Evolutionary conservation across 2,329 filamentous ascomycete genomes (phyloP), one percentile per base, ranked within the genome.

Genomic region (Penicillium hordei): DNA sequence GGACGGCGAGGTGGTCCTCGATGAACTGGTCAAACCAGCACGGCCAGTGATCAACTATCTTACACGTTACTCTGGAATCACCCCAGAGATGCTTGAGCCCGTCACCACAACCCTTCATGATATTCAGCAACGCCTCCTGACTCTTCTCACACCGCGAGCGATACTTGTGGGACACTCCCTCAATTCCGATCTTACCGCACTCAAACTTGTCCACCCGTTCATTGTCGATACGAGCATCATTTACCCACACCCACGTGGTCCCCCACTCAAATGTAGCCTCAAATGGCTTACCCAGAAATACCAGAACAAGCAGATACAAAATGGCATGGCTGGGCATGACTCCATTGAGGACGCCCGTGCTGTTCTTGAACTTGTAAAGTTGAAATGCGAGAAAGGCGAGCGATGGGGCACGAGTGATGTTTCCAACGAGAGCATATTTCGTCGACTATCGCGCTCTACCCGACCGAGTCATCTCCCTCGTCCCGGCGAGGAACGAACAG

Each of bases 311-410:
- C 90, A 95, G 72, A 96, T 99, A 52, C 94, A 99, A 72, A 91
- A 90, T 67, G 89, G 89, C 50, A 80, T 80, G 17, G 81, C 82
- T 17, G 94, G 94, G 17, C 94, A 99, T 72, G 89, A 97, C 80
- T 94, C 90, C 58, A 83, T 96, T 61, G 94, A 99, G 75, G 94
- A 99, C 73, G 92, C 94, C 15, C 87, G 84, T 63, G 92, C 94
- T 3, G 95, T 92, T 63, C 86, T 99, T 15, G 93, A 97, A 68
- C 87, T 99, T 1, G 86, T 97, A 48, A 96, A 94, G 75, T 88
- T 93, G 70, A 99, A 99, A 74, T 97, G 93, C 73, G 93, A 97
- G 73, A 94, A 90, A 75, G 94, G 94, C 40, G 90, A 89, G 63
- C 76, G 81, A 25, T 99, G 93, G 90, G 94, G 91, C 36, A 89